Conservation (phyloP, 139 green algal species). For the Raphidocelis subcapitata region DNA sequence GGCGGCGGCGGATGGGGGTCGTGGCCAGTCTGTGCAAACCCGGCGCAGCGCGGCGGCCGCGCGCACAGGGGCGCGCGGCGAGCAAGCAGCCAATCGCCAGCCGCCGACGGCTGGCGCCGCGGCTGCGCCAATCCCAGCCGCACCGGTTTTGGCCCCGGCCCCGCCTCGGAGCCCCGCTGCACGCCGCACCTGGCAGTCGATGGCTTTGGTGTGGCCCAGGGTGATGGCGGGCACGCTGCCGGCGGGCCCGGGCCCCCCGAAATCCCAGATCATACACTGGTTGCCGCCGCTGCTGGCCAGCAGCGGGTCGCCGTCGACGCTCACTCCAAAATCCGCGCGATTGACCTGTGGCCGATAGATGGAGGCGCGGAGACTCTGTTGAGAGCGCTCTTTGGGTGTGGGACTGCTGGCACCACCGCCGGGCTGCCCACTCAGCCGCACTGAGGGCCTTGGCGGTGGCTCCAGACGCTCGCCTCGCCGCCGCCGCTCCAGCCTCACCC, state of each 20-base stretch:
- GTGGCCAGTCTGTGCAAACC: no score
- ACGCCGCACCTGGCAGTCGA: constrained; percentile 1
- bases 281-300: constrained; percentile 14
- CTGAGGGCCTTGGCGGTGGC: no score
- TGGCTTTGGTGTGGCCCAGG: constrained; percentile 20
- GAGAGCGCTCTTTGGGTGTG: no score
- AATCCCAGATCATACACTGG: constrained; percentile 15
- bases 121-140: neutral
- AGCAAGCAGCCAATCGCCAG: neutral
- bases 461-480: no score
- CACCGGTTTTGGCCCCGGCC: neutral
- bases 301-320: neutral
- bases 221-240: constrained; percentile 8
- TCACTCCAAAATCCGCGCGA: neutral
- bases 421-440: no score
- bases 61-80: neutral
- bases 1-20: neutral
- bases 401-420: no score
- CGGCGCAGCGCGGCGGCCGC: no score
- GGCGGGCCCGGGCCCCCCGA: constrained; percentile 1
- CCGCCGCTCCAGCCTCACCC: no score
- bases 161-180: neutral
- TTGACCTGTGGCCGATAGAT: neutral
- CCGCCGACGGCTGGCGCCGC: neutral
- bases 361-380: no score